Evolutionary conservation across 2,329 filamentous ascomycete genomes (phyloP), one percentile per base, ranked within the genome.

Genomic region (Chaetothyriales sp.): DNA sequence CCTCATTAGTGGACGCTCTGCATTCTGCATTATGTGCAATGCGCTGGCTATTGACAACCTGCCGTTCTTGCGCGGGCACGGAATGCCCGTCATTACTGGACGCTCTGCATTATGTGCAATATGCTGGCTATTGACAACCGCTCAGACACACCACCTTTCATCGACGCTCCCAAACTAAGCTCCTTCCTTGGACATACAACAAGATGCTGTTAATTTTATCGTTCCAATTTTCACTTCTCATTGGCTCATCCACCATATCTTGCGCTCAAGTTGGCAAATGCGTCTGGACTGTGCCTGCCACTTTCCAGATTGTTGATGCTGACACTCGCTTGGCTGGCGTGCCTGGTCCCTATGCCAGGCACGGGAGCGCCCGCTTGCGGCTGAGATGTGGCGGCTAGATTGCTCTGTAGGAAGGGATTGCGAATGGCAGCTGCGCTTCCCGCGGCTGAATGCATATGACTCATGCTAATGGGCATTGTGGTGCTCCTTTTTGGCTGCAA

Each of bases 281-380:
- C 70, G 62, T 75, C 73, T 5, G 73, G 73, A 56, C 72, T 74
- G 57, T 75, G 71, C 33, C 73, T 65, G 3, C 73, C 73, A 50
- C 60, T 71, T 52, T 74, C 70, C 40, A 71, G 60, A 13, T 68
- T 68, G 48, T 66, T 71, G 51, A 75, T 65, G 56, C 73, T 71
- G 43, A 74, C 67, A 48, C 73, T 75, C 47, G 70, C 72, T 54
- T 72, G 69, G 60, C 72, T 75, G 61, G 71, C 43, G 48, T 62
- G 58, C 47, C 20, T 40, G 10, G 33, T 15, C 33, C 33, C 33
- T 40, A 40, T 40, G 2, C 33, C 33, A 40, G 33, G 13, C 10
- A 15, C 5, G 15, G 33, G 13, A 40, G 10, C 13, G 7, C 33
- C 33, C 15, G 15, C 10, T 15, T 40, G 33, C 15, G 33, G 33